Conservation (phyloP, 805 yeast genomes). For the Metschnikowia hibisci region DNA sequence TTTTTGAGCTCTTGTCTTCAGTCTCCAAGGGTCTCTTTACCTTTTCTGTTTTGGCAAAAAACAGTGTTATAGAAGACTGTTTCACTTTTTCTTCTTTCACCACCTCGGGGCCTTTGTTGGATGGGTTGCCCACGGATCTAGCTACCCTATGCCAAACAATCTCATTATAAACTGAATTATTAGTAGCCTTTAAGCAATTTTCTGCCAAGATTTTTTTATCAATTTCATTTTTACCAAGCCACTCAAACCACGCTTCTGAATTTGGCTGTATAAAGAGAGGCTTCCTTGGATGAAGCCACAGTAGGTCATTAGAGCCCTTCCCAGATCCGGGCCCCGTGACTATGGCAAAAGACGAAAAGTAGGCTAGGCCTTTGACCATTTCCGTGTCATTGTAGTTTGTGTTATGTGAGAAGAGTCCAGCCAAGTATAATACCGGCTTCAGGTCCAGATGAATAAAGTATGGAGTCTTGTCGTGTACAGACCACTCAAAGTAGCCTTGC, state of each 20-base stretch:
- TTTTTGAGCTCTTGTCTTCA: not conserved
- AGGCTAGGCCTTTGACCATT: conserved; percentile 13
- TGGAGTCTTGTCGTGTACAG: conserved; percentile 49
- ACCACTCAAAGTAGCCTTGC: conserved; percentile 88
- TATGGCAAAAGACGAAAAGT: conserved; percentile 56
- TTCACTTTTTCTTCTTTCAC: conserved; percentile 29
- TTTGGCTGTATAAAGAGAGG: conserved; percentile 68
- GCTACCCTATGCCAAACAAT: conserved; percentile 55
- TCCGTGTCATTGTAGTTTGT: conserved; percentile 22
- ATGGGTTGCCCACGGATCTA: conserved; percentile 59
- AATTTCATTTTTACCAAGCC: conserved; percentile 50
- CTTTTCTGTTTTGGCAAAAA: conserved; percentile 9
- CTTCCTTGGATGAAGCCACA: conserved; percentile 74
- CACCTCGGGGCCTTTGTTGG: conserved; percentile 37
- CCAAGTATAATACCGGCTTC: conserved; percentile 55
- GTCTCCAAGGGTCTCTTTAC: not conserved
- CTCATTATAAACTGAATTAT: conserved; percentile 28
- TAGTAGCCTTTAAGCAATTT: conserved; percentile 33
- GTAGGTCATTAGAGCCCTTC: conserved; percentile 44
- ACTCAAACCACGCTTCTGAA: conserved; percentile 51
- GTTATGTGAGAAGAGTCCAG: conserved; percentile 45
- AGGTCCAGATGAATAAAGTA: conserved; percentile 58
- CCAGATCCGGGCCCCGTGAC: conserved; percentile 63
- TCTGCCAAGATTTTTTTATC: conserved; percentile 41
- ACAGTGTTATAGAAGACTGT: conserved; percentile 15